phyloP scores from a whole-genome alignment of 2,329 filamentous ascomycete genomes.

The Meredithiella fracta region DNA sequence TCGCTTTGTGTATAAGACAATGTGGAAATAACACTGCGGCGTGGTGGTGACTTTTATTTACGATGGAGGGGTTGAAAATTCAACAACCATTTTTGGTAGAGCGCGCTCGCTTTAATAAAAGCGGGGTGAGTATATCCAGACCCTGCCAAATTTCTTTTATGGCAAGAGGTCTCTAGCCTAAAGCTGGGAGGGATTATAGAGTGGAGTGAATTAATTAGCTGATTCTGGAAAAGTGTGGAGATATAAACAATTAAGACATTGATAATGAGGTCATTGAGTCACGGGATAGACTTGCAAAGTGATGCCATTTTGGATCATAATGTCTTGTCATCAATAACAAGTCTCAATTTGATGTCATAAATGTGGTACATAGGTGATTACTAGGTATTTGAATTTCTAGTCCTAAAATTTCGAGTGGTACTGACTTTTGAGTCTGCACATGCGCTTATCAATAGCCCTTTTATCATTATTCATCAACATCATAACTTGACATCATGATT shows the following conservation, averaged over 20 bases:
- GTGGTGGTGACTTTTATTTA: neutral
- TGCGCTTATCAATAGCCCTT: too few species aligned
- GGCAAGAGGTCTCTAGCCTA: neutral
- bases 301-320: too few species aligned
- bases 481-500: too few species aligned
- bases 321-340: too few species aligned
- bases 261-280: slow-evolving; percentile 3
- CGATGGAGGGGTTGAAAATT: slow-evolving; percentile 14
- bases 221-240: neutral
- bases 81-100: slow-evolving; percentile 11
- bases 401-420: too few species aligned
- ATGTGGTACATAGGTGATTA: too few species aligned
- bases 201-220: neutral
- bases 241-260: neutral
- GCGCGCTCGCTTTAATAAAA: neutral
- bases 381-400: too few species aligned
- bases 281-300: neutral
- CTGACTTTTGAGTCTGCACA: too few species aligned
- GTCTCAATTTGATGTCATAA: too few species aligned
- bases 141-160: neutral
- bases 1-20: neutral
- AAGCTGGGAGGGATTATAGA: neutral
- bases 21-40: neutral
- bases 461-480: too few species aligned
- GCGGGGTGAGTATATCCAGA: neutral